A percentile compares a stretch with the other conserved stretches of the same genome.
These are phyloP conservation scores for Notholithocarpus densiflorus DNA, from an alignment of 306 rosid genomes.

Conservation along the genomic window DNA sequence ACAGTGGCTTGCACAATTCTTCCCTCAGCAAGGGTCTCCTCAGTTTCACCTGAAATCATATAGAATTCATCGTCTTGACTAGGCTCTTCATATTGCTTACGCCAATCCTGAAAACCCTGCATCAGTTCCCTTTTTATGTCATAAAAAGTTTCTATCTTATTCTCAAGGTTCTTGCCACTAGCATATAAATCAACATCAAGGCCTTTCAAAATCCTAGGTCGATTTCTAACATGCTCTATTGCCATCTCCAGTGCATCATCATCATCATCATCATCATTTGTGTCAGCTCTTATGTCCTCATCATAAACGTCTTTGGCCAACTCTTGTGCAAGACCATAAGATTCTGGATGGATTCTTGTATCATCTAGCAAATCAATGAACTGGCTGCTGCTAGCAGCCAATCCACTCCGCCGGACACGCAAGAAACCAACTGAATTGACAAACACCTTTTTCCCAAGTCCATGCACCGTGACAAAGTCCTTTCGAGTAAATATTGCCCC, in stretches of 20 bases:
- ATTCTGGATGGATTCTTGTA: slow-evolving; percentile 97
- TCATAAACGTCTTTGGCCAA: slow-evolving; percentile 93
- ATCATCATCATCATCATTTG: slow-evolving; percentile 59
- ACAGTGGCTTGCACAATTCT: slow-evolving; percentile 90
- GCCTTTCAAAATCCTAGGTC: slow-evolving; percentile 68
- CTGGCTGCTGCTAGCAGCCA: slow-evolving; percentile 87
- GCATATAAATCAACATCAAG: slow-evolving; percentile 85
- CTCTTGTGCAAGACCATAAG: slow-evolving; percentile 85
- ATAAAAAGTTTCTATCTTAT: slow-evolving; percentile 69
- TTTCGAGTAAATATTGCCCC: slow-evolving; percentile 88
- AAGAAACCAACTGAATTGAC: slow-evolving; percentile 91
- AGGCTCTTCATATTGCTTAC: slow-evolving; percentile 91
- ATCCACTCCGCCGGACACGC: slow-evolving; percentile 91
- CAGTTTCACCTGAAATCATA: slow-evolving; percentile 96
- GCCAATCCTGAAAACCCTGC: slow-evolving; percentile 97
- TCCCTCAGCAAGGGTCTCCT: slow-evolving; percentile 90
- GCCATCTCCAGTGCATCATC: slow-evolving; percentile 97
- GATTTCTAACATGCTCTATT: slow-evolving; percentile 88
- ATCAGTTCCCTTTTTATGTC: slow-evolving; percentile 86
- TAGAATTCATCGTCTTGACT: slow-evolving; percentile 93
- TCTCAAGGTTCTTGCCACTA: slow-evolving; percentile 41
- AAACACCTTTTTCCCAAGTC: slow-evolving; percentile 88
- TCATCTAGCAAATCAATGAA: slow-evolving; percentile 93
- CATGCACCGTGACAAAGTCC: slow-evolving; percentile 73
- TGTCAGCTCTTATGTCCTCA: slow-evolving; percentile 64